Percentiles rank a stretch among this genome's conserved stretches.
Evolutionary conservation across 768 basidiomycete species (phyloP).

Genomic region (Mycena chlorophos): DNA sequence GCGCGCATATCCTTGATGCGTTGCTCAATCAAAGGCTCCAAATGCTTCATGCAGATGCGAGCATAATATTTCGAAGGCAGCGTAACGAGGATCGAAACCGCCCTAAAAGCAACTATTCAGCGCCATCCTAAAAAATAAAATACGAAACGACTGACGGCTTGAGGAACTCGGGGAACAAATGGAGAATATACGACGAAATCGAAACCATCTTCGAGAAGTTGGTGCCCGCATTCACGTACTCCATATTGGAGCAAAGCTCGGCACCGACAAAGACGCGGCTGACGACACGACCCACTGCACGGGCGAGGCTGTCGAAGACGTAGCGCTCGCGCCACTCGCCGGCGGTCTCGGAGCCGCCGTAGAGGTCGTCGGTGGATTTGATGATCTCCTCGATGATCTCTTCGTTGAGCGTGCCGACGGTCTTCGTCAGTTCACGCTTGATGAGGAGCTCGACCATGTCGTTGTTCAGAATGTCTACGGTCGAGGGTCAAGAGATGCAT

Average conservation of each 20-base stretch:
- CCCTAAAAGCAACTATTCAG: not conserved
- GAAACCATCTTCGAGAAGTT: not conserved
- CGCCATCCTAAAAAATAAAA: not conserved
- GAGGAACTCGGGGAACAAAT: not conserved
- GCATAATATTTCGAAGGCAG: not conserved
- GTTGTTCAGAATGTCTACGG: constrained; percentile 4
- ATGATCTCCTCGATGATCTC: constrained; percentile 8
- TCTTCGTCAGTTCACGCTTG: constrained; percentile 13
- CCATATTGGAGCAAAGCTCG: constrained; percentile 4
- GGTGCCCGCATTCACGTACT: not conserved
- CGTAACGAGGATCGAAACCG: not conserved
- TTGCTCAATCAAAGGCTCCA: not conserved
- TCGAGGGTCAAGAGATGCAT: not conserved
- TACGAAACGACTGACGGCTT: not conserved
- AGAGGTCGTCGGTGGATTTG: not conserved
- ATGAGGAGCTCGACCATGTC: constrained; percentile 16
- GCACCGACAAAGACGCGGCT: constrained; percentile 10
- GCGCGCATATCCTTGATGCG: not conserved
- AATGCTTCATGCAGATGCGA: not conserved
- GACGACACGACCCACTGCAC: constrained; percentile 5
- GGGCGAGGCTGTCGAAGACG: not conserved
- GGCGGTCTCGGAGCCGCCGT: constrained; percentile 1
- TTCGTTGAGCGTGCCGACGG: constrained; percentile 6
- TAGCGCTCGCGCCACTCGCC: constrained; percentile 1
- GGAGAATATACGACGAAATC: not conserved